These are phyloP conservation scores for Monosporascus sp. DNA, from an alignment of 2,329 filamentous ascomycete genomes.

Conservation along the genomic window DNA sequence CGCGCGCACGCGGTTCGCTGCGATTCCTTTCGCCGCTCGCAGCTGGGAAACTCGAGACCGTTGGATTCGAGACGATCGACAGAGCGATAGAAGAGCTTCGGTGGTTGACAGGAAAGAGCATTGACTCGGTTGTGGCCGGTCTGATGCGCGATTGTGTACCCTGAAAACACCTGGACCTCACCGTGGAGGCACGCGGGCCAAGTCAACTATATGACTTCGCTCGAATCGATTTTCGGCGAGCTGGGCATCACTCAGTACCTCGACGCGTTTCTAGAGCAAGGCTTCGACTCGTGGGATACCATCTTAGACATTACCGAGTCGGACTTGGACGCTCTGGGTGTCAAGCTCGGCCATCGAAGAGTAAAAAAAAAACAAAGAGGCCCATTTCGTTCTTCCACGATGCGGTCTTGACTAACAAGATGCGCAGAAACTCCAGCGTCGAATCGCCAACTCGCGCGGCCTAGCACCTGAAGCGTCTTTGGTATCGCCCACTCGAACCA, in stretches of 20 bases:
- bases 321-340: slow-evolving; percentile 71
- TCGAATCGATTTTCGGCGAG: slow-evolving; percentile 64
- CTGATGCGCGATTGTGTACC: slow-evolving; percentile 13
- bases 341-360: slow-evolving; percentile 76
- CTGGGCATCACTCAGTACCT: slow-evolving; percentile 76
- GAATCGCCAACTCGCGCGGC: slow-evolving; percentile 70
- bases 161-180: slow-evolving; percentile 6
- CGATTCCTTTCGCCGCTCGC: too few species aligned
- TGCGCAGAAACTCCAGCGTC: slow-evolving; percentile 72
- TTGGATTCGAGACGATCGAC: too few species aligned
- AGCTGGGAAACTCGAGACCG: too few species aligned
- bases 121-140: background rate
- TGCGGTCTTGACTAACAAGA: slow-evolving; percentile 1
- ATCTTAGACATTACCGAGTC: slow-evolving; percentile 80
- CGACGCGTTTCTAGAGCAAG: slow-evolving; percentile 66
- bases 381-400: background rate
- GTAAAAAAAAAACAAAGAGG: slow-evolving; percentile 40
- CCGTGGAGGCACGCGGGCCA: slow-evolving; percentile 14
- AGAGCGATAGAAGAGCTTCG: background rate
- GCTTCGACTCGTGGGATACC: slow-evolving; percentile 81
- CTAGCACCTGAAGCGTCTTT: slow-evolving; percentile 50
- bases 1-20: too few species aligned
- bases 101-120: background rate
- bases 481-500: slow-evolving; percentile 43
- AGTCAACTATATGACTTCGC: slow-evolving; percentile 49